Percentiles rank a stretch among this genome's conserved stretches.
phyloP scores from a whole-genome alignment of 1,284 basidiomycete genomes.

The Puccinia horiana region DNA sequence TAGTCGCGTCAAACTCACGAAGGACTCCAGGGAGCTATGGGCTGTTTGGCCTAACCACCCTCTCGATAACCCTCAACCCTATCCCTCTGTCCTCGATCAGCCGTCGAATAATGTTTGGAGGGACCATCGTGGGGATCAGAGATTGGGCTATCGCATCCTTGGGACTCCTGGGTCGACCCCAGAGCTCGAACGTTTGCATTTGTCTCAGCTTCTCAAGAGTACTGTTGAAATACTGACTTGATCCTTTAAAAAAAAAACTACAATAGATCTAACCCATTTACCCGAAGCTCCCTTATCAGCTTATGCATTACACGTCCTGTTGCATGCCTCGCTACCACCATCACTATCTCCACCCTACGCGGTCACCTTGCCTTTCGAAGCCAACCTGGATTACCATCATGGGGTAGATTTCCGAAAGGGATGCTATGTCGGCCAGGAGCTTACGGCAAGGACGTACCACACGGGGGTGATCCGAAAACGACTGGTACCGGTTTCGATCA shows the following conservation, averaged over 20 bases:
- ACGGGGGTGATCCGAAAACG: constrained; percentile 90
- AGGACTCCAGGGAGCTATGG: constrained; percentile 75
- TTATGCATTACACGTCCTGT: constrained; percentile 25
- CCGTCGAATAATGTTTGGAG: constrained; percentile 14
- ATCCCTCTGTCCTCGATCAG: neutral
- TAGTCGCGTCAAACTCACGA: constrained; percentile 80
- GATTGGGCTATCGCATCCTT: constrained; percentile 31
- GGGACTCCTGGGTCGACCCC: neutral
- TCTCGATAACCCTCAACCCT: constrained; percentile 45
- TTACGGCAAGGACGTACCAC: constrained; percentile 94
- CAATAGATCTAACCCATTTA: constrained; percentile 12
- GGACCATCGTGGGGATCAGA: constrained; percentile 22
- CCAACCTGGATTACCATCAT: constrained; percentile 42
- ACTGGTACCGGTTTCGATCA: constrained; percentile 73
- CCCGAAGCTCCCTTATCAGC: constrained; percentile 7
- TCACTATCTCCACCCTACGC: constrained; percentile 36
- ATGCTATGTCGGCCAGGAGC: constrained; percentile 96
- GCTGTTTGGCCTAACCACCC: constrained; percentile 71
- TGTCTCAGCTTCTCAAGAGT: neutral
- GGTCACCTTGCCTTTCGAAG: constrained; percentile 45
- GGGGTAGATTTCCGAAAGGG: constrained; percentile 95
- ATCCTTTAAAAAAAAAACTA: neutral
- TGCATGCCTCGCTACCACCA: constrained; percentile 23
- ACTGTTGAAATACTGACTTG: neutral
- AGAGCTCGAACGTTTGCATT: constrained; percentile 4